These are phyloP conservation scores for Astrephomene gubernaculifera DNA, from an alignment of 139 green algal species.

Conservation along the genomic window DNA sequence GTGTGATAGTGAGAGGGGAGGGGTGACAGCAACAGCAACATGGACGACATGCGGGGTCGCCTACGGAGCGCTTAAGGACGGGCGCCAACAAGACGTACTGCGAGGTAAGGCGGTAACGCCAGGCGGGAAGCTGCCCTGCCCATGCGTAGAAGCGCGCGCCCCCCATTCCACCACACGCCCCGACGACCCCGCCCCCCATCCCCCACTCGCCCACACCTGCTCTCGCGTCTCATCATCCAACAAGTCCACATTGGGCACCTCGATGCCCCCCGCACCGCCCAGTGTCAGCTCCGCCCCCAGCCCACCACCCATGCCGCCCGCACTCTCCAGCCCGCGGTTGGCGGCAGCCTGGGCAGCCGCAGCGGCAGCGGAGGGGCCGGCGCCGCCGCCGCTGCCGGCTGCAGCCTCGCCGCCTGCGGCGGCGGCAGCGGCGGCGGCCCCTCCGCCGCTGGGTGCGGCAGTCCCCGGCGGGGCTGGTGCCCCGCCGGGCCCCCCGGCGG, in stretches of 20 bases:
- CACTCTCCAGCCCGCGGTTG: neutral
- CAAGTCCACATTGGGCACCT: conserved; percentile 45
- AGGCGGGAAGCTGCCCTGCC: no score
- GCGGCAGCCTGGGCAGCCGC: neutral
- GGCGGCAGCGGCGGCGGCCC: no score
- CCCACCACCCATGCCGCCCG: neutral
- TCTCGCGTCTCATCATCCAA: conserved; percentile 55
- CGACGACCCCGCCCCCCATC: neutral
- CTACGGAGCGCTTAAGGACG: no score
- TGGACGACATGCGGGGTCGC: no score
- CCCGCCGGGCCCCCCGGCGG: no score
- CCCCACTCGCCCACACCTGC: conserved; percentile 16
- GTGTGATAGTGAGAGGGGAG: no score
- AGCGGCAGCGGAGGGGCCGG: neutral
- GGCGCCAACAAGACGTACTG: no score
- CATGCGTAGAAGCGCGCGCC: no score
- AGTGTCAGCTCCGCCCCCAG: neutral
- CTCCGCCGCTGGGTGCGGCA: no score
- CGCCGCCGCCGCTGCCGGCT: neutral
- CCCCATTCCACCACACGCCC: neutral
- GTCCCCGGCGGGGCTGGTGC: no score
- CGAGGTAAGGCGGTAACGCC: no score
- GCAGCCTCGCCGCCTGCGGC: neutral
- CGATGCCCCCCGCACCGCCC: neutral
- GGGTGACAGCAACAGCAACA: no score